Base-by-base conservation (phyloP, 1,139 yeast genomes). In the Suhomyces taliae region DNA sequence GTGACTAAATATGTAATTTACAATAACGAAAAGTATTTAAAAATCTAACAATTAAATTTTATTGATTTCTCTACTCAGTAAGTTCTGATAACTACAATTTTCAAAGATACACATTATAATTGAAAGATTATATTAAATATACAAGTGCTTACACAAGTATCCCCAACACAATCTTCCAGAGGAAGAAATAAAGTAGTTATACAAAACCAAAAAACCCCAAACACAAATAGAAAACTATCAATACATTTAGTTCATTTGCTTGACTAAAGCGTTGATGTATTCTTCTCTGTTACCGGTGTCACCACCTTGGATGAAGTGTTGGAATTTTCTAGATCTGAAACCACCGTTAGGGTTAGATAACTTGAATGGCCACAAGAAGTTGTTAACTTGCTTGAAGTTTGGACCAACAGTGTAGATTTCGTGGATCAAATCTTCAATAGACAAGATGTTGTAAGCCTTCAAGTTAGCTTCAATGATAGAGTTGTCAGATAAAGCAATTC, bases 301-400 rank as follows among this genome's bases (percentile, higher is more conserved):
- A 85, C 99, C 99, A 83, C 99, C 98, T 83, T 91, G 97, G 84
- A 93, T 89, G 76, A 89, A 93, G 83, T 93, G 99, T 84, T 86
- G 87, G 96, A 93, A 93, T 86, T 93, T 93, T 87, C 98, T 90
- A 62, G 90, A 89, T 81, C 97, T 96, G 98, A 97, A 93, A 78
- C 99, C 99, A 77, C 99, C 99, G 75, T 85, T 84, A 75, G 99
- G 99, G 87, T 90, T 90, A 69, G 98, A 90, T 74, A 93, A 87
- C 85, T 91, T 88, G 96, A 93, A 93, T 80, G 99, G 99, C 97
- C 98, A 93, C 81, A 93, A 83, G 85, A 93, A 93, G 97, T 93
- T 93, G 90, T 90, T 88, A 67, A 90, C 99, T 83, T 93, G 98
- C 85, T 93, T 93, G 91, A 93, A 93, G 93, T 90, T 90, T 76